These are phyloP conservation scores for Tulasnella sp. DNA, from an alignment of 768 basidiomycete genomes.

Conservation along the genomic window DNA sequence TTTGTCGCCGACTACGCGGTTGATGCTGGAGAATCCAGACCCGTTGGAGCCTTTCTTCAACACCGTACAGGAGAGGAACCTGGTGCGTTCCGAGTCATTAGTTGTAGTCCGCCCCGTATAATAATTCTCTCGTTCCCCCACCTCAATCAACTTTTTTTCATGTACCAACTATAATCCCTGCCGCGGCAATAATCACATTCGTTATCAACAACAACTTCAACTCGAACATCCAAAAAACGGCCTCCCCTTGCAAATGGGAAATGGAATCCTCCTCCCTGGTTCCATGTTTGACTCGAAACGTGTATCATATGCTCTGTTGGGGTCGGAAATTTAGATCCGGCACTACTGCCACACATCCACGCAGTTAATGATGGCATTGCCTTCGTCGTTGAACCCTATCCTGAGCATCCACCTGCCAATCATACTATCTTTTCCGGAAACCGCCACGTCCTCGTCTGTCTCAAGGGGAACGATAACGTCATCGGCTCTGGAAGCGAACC, in stretches of 20 bases:
- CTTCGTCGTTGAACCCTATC: conserved; percentile 35
- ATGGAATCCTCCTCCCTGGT: background rate
- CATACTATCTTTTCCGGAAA: conserved; percentile 31
- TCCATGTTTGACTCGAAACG: background rate
- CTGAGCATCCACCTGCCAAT: conserved; percentile 35
- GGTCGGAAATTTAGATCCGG: conserved; percentile 28
- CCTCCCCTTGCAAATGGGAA: no score
- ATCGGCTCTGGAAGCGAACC: conserved; percentile 14
- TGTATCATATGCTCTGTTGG: background rate
- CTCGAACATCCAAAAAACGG: no score
- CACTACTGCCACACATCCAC: conserved; percentile 38
- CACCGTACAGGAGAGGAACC: conserved; percentile 19
- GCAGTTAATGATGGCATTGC: conserved; percentile 38
- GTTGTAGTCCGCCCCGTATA: background rate
- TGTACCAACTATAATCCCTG: background rate
- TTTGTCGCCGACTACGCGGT: conserved; percentile 7
- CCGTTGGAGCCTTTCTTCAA: conserved; percentile 21
- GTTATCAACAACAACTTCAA: no score
- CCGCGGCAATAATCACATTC: no score
- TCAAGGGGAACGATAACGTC: background rate
- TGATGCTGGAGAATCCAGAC: conserved; percentile 14
- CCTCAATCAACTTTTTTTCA: no score
- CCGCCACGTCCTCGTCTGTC: conserved; percentile 13
- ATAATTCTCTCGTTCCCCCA: background rate
- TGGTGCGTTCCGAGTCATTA: conserved; percentile 17